Percentiles rank a stretch among this genome's conserved stretches.
These are phyloP conservation scores for Blastocladiella emersonii DNA, from an alignment of 371 early-diverging fungal species.

Conservation along the genomic window DNA sequence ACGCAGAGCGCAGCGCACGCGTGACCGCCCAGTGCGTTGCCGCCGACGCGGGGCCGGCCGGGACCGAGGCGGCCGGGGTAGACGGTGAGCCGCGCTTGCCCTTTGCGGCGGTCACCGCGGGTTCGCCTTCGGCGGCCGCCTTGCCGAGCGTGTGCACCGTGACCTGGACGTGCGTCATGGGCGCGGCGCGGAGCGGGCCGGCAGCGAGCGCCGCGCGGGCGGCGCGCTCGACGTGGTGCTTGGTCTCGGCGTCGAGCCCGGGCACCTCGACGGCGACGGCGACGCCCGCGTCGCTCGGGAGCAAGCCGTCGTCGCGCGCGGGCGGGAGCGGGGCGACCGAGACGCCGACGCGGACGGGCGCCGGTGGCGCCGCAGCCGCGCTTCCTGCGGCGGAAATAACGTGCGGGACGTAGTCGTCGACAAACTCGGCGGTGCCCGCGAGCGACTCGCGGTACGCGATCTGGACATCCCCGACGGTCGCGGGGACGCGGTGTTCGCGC, in stretches of 20 bases:
- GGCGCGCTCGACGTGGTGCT: background rate
- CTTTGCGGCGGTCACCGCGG: background rate
- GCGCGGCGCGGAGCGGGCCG: background rate
- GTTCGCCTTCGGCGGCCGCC: background rate
- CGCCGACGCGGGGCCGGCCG: background rate
- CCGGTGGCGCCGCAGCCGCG: too few relatives aligned
- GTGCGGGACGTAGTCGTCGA: slow-evolving; percentile 1
- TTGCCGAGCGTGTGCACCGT: background rate
- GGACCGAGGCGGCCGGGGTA: background rate
- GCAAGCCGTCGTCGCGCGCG: background rate
- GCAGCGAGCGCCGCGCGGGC: background rate
- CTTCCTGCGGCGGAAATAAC: slow-evolving; percentile 10
- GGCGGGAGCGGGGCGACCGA: background rate
- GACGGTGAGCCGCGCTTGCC: too few relatives aligned
- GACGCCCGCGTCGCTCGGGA: background rate
- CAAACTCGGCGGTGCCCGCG: slow-evolving; percentile 15
- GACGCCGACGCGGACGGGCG: slow-evolving; percentile 11
- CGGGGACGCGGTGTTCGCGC: slow-evolving; percentile 63
- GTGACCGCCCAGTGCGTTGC: background rate
- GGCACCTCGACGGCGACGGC: background rate
- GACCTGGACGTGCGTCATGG: background rate
- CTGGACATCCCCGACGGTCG: slow-evolving; percentile 67
- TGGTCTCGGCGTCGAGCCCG: background rate
- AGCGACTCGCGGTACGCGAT: slow-evolving; percentile 79
- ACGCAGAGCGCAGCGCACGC: background rate